Evolutionary conservation across 169 alveolate species (phyloP), one percentile per base, ranked within the genome.

Genomic region (Perkinsus marinus): DNA sequence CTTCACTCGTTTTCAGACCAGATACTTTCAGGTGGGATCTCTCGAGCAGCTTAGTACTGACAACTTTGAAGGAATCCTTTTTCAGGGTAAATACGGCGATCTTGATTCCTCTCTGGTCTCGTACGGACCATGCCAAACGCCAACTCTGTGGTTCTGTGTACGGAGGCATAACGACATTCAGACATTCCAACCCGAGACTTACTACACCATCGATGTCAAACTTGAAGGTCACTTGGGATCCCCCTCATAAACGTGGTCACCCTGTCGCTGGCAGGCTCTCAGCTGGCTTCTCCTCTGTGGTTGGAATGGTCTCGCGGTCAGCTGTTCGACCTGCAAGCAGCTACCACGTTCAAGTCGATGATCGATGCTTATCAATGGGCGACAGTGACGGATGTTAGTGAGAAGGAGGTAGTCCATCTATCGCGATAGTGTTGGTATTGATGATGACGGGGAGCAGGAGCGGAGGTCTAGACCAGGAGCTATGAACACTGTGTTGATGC

Each of bases 121-220:
- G 7, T 98, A 97, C 94, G 99, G 99, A 0, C 99, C 99, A 19
- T 98, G 99, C 92, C 98, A 98, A 95, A 98, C 99, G 43, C 99
- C 99, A 0, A 98, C 99, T 0, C 96, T 98, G 46, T 98, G 98
- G 95, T 98, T 98, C 94, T 97, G 99, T 94, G 99, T 98, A 0
- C 95, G 97, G 92, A 94, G 99, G 92, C 96, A 97, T 92, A 98
- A 98, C 91, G 97, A 95, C 91, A 98, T 98, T 36, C 95, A 95
- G 91, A 93, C 96, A 39, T 98, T 98, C 94, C 95, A 94, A 68
- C 97, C 99, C 5, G 97, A 97, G 92, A 97, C 97, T 6, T 98
- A 93, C 93, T 98, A 97, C 96, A 93, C 95, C 89, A 93, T 98
- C 39, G 93, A 90, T 69, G 91, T 92, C 79, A 57, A 57, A 57